Evolutionary conservation across 305 asterid species (phyloP).

Genomic region (Ilex paraguariensis): DNA sequence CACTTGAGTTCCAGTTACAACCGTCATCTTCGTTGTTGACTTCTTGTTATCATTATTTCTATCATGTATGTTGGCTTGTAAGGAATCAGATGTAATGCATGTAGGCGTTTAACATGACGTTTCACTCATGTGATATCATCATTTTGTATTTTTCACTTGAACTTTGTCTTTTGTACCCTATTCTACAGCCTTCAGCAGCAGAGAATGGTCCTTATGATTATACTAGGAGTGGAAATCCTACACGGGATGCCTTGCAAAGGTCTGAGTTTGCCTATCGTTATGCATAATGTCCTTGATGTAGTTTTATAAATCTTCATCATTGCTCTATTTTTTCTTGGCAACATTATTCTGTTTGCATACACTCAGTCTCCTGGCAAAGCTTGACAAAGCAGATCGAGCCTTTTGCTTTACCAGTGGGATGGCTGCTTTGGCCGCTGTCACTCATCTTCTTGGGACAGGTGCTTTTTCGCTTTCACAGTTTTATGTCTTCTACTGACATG

Average conservation of each 20-base stretch:
- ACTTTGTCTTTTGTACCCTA: neutral
- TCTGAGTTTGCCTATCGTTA: slow-evolving; percentile 20
- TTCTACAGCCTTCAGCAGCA: slow-evolving; percentile 81
- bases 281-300: slow-evolving; percentile 14
- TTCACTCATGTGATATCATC: neutral
- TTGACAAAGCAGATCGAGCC: slow-evolving; percentile 85
- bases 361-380: slow-evolving; percentile 77
- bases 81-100: too few species aligned
- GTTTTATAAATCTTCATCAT: slow-evolving; percentile 2
- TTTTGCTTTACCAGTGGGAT: slow-evolving; percentile 93
- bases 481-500: too few species aligned
- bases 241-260: slow-evolving; percentile 86
- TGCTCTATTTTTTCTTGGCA: slow-evolving; percentile 3
- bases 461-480: neutral
- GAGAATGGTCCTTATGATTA: slow-evolving; percentile 73
- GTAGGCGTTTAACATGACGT: too few species aligned
- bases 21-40: too few species aligned
- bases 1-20: too few species aligned
- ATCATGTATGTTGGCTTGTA: too few species aligned
- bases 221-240: slow-evolving; percentile 96
- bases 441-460: slow-evolving; percentile 80
- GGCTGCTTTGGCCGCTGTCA: slow-evolving; percentile 87
- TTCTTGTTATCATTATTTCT: too few species aligned
- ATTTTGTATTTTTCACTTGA: neutral
- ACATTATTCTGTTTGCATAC: slow-evolving; percentile 15